A percentile compares a stretch with the other conserved stretches of the same genome.
Conservation (phyloP, 345 rosid genomes). For the Acer campestre region DNA sequence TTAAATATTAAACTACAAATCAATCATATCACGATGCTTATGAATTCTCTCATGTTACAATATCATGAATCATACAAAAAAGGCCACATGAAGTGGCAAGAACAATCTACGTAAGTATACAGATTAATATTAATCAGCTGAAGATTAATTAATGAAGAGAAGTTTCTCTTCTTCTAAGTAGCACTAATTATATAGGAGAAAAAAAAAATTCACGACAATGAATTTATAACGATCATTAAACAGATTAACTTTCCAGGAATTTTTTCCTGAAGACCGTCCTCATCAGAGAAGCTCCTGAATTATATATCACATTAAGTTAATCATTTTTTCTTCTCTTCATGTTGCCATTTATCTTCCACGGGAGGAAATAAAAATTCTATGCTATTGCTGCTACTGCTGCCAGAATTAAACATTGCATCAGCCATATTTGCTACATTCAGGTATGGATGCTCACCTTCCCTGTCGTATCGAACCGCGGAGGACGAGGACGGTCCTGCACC, state of each 20-base stretch:
- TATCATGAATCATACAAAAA: background rate
- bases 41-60: background rate
- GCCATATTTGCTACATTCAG: conserved; percentile 53
- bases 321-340: conserved; percentile 36
- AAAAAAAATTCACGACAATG: background rate
- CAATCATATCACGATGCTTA: background rate
- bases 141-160: background rate
- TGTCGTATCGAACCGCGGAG: conserved; percentile 26
- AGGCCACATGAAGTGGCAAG: background rate
- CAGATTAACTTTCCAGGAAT: too few relatives aligned
- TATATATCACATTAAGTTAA: background rate
- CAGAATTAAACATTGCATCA: conserved; percentile 60
- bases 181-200: background rate
- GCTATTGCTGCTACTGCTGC: conserved; percentile 57
- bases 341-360: conserved; percentile 32
- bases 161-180: too few relatives aligned
- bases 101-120: background rate
- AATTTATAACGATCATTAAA: too few relatives aligned
- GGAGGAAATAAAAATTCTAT: conserved; percentile 55
- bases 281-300: background rate
- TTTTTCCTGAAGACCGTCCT: background rate
- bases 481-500: conserved; percentile 30
- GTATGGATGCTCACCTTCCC: conserved; percentile 25
- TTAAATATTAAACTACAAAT: too few relatives aligned
- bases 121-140: too few relatives aligned